Percentiles rank a stretch among this genome's conserved stretches.
These are phyloP conservation scores for Fusarium nematophilum DNA, from an alignment of 2,329 filamentous ascomycete genomes.

Conservation along the genomic window DNA sequence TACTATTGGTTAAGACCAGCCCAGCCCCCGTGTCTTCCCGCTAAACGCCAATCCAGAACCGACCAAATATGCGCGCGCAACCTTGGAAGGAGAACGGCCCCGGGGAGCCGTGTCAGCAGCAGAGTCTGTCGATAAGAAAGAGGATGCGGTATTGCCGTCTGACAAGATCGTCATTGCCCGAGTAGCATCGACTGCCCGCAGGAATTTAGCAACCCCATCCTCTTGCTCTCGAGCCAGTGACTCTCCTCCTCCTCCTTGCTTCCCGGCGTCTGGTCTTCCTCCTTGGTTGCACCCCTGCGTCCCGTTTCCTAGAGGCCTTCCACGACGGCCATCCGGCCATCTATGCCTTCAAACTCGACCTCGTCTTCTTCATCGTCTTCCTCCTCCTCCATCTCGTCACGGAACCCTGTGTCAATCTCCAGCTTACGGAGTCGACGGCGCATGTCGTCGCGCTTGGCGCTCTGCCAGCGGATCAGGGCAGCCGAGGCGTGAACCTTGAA, in stretches of 20 bases:
- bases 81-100: not conserved
- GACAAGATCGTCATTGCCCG: too few relatives aligned
- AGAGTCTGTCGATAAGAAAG: not conserved
- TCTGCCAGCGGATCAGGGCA: conserved; percentile 91
- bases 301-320: conserved; percentile 40
- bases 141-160: not conserved
- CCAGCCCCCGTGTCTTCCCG: conserved; percentile 34
- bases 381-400: conserved; percentile 73
- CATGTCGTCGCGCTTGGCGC: conserved; percentile 83
- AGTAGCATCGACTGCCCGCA: not conserved
- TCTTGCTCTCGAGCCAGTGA: conserved; percentile 3
- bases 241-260: conserved; percentile 2
- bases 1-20: conserved; percentile 34
- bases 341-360: conserved; percentile 53
- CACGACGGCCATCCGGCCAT: conserved; percentile 44
- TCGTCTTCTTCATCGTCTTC: conserved; percentile 71
- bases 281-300: conserved; percentile 4
- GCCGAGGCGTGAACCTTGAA: conserved; percentile 95
- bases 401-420: conserved; percentile 83
- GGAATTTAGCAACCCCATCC: not conserved
- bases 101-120: too few relatives aligned
- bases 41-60: conserved; percentile 43
- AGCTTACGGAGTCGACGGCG: conserved; percentile 77
- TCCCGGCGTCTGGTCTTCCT: conserved; percentile 3
- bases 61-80: conserved; percentile 23